Evolutionary conservation across 257 asterid genomes (phyloP), one percentile per base, ranked within the genome.

Genomic region (Solanum pennellii): DNA sequence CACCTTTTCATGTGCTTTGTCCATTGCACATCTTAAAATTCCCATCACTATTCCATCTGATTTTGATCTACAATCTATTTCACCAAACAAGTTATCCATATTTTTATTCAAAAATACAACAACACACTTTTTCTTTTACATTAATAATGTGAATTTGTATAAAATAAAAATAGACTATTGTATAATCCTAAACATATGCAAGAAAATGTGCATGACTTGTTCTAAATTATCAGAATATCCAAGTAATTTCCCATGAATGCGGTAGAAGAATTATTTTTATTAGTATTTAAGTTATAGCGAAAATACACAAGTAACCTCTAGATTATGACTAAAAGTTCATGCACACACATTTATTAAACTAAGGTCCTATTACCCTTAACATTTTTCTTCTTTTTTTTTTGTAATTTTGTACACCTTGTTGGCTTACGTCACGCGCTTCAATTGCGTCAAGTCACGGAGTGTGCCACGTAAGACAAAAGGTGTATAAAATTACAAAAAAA

Each of bases 1-100:
- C 73, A 94, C 87, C 42, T 95, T 92, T 68, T 93, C 96, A 73
- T 91, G 98, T 52, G 96, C 96, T 90, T 90, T 90, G 35, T 94
- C 98, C 99, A 96, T 92, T 76, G 98, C 98, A 27, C 93, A 89
- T 92, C 96, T 92, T 87, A 96, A 39, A 41, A 96, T 91, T 71
- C 91, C 91, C 98, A 96, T 93, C 84, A 94, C 95, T 87, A 90
- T 90, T 4, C 93, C 89, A 82, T 95, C 98, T 2, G 93, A 88
- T 85, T 88, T 94, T 45, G 96, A 94, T 89, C 93, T 87, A 60
- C 92, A 90, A 85, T 92, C 92, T 9, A 94, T 92, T 86, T 93
- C 93, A 20, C 93, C 92, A n/a, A 96, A 88, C 76, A 91, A 25
- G 86, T 92, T 93, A 82, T 95, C 97, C 98, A 95, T 33, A 33